phyloP scores from a whole-genome alignment of 371 early-diverging fungal genomes.

The Rozella allomycis region DNA sequence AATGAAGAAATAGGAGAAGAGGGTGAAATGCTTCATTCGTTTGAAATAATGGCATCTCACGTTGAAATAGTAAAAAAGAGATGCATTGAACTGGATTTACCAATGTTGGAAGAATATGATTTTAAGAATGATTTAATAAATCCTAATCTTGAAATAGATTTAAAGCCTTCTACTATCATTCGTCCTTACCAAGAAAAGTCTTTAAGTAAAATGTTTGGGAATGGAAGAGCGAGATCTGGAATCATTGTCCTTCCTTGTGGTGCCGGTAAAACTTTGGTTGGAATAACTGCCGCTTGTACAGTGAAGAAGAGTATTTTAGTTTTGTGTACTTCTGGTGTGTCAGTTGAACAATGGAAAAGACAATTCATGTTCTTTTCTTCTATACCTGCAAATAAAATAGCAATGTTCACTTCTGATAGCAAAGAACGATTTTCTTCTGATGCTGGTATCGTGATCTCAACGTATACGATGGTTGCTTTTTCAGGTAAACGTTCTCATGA shows the following conservation, averaged over 20 bases:
- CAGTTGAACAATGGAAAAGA: conserved; percentile 97
- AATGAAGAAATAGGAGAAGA: conserved; percentile 17
- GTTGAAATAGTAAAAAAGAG: conserved; percentile 64
- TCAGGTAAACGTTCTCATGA: conserved; percentile 85
- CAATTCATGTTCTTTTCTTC: conserved; percentile 91
- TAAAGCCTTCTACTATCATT: conserved; percentile 86
- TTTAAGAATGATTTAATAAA: conserved; percentile 78
- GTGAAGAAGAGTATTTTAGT: conserved; percentile 92
- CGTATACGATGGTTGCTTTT: conserved; percentile 96
- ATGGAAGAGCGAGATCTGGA: conserved; percentile 90
- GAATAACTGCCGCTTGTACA: conserved; percentile 97
- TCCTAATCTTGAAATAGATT: conserved; percentile 75
- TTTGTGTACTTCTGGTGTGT: conserved; percentile 87
- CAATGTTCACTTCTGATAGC: conserved; percentile 85
- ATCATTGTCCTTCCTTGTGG: conserved; percentile 99
- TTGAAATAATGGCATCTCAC: conserved; percentile 56
- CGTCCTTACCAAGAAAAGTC: conserved; percentile 97
- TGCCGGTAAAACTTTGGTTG: conserved; percentile 97
- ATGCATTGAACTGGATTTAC: conserved; percentile 88
- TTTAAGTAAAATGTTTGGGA: conserved; percentile 98
- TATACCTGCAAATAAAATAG: conserved; percentile 73
- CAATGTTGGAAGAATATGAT: conserved; percentile 97
- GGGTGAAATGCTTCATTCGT: conserved; percentile 38
- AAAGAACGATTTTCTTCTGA: conserved; percentile 73
- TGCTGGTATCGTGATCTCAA: conserved; percentile 86